Conservation (phyloP, 2,329 filamentous ascomycete species). For the Fusarium virguliforme region DNA sequence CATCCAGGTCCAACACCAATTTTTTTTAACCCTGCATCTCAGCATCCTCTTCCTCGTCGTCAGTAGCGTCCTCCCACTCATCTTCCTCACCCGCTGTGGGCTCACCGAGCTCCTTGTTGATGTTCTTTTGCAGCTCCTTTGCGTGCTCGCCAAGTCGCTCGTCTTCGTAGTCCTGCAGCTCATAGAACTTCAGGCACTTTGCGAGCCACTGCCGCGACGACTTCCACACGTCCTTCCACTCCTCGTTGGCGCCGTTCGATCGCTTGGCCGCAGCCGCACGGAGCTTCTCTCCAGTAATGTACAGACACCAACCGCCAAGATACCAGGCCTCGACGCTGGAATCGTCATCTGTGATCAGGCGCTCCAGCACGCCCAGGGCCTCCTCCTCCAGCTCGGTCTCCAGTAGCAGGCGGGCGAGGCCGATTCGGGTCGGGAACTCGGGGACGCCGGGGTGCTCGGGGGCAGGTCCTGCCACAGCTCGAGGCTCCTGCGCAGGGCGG, state of each 20-base stretch:
- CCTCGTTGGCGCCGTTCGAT: constrained; percentile 58
- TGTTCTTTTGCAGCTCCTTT: constrained; percentile 76
- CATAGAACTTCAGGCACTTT: constrained; percentile 85
- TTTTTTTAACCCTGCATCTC: constrained; percentile 66
- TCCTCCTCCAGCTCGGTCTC: constrained; percentile 90
- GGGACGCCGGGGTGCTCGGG: constrained; percentile 80
- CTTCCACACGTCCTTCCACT: constrained; percentile 76
- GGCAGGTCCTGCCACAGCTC: constrained; percentile 86
- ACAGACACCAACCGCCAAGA: constrained; percentile 93
- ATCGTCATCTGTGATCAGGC: constrained; percentile 90
- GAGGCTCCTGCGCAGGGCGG: constrained; percentile 84
- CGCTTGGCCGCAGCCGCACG: constrained; percentile 57
- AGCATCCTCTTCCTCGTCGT: constrained; percentile 70
- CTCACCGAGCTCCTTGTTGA: constrained; percentile 77
- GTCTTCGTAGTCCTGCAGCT: constrained; percentile 86
- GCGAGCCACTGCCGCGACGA: constrained; percentile 87
- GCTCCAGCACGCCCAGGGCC: constrained; percentile 87
- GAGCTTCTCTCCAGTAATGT: constrained; percentile 81
- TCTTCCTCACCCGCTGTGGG: constrained; percentile 70
- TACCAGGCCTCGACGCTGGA: constrained; percentile 97
- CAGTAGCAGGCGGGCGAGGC: constrained; percentile 87
- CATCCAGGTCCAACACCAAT: constrained; percentile 32
- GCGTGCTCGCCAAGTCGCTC: constrained; percentile 83
- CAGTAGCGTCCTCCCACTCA: constrained; percentile 69
- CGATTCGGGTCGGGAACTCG: constrained; percentile 89